Evolutionary conservation across 2,329 filamentous ascomycete species (phyloP).

Genomic region (Trichoderma sp.): DNA sequence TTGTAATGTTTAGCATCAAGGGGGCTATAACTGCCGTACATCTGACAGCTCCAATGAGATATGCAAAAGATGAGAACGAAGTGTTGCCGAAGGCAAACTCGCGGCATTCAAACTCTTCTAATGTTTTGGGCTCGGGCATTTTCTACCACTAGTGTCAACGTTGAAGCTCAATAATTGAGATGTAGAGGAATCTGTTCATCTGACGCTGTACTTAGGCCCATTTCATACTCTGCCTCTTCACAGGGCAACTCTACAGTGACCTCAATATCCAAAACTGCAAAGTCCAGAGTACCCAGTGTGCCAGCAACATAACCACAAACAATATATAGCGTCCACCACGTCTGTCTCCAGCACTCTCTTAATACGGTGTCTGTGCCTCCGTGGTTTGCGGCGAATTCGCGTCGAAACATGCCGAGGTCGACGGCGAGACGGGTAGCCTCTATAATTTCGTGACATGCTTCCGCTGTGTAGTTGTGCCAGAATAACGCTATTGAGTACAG

Average conservation of each 20-base stretch:
- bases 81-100: neutral
- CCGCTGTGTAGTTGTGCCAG: neutral
- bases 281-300: neutral
- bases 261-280: neutral
- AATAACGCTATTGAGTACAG: neutral
- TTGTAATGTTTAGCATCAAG: neutral
- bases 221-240: neutral
- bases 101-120: neutral
- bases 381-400: neutral
- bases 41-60: neutral
- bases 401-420: neutral
- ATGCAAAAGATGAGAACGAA: constrained; percentile 1
- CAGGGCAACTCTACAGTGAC: neutral
- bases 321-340: neutral
- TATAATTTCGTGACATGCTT: neutral
- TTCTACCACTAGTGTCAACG: neutral
- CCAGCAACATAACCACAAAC: neutral
- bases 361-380: neutral
- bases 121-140: neutral
- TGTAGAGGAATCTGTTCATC: no score
- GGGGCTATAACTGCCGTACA: neutral
- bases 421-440: neutral
- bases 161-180: no score
- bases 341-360: neutral
- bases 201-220: neutral